Evolutionary conservation across 2,329 filamentous ascomycete genomes (phyloP).

Genomic region (Beauveria scarabaeidicola): DNA sequence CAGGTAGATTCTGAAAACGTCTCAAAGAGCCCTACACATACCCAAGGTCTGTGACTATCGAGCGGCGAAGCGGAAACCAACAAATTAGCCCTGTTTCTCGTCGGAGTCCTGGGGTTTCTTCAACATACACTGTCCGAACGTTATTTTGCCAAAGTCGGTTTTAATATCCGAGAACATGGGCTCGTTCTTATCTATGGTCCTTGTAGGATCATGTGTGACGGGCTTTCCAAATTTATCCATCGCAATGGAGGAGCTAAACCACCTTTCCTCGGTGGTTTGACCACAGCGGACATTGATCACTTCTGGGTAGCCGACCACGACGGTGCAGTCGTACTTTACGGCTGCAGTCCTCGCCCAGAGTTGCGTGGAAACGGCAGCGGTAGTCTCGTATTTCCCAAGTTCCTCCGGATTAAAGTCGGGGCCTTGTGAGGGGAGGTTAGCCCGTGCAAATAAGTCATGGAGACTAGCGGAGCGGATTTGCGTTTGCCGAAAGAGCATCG

Average conservation of each 20-base stretch:
- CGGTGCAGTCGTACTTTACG: conserved; percentile 55
- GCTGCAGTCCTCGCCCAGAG: conserved; percentile 66
- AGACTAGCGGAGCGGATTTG: background rate
- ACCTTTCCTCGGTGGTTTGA: conserved; percentile 35
- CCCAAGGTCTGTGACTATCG: background rate
- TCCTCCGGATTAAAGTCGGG: conserved; percentile 54
- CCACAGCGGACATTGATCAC: conserved; percentile 46
- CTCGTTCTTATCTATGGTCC: conserved; percentile 40
- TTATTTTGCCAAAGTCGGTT: conserved; percentile 34
- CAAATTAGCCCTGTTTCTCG: background rate
- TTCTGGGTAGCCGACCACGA: conserved; percentile 69
- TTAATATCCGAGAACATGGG: conserved; percentile 40
- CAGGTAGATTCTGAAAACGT: background rate
- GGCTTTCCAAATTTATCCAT: conserved; percentile 52
- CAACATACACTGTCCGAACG: conserved; percentile 42
- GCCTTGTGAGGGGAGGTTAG: background rate
- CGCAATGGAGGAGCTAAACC: conserved; percentile 46
- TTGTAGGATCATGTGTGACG: conserved; percentile 52
- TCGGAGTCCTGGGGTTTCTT: too few species aligned
- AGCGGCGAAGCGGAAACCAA: background rate
- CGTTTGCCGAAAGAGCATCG: background rate
- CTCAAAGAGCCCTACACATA: background rate
- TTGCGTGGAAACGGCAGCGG: conserved; percentile 55
- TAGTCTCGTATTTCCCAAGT: conserved; percentile 53
- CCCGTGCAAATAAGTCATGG: too few species aligned